Conservation (phyloP, 2,329 filamentous ascomycete species). For the Purpureocillium lavendulum region DNA sequence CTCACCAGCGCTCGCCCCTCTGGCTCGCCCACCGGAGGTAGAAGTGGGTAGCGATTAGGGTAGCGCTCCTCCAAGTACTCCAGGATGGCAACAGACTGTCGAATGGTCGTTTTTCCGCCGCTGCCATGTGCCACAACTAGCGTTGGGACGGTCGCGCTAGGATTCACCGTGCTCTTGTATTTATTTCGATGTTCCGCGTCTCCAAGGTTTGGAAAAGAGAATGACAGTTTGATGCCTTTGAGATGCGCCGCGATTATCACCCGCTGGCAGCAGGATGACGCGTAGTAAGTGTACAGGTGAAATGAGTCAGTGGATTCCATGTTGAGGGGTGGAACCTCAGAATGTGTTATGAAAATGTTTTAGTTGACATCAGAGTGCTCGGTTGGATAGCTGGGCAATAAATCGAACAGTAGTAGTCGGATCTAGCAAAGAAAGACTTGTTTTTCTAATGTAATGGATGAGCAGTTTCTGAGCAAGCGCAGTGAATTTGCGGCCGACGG, state of each 20-base stretch:
- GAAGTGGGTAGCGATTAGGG: not conserved
- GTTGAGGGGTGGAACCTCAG: not conserved
- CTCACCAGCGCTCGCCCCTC: not conserved
- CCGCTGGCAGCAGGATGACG: not conserved
- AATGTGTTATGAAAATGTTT: too few relatives aligned
- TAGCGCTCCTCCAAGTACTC: not conserved
- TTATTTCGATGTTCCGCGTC: not conserved
- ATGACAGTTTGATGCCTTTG: not conserved
- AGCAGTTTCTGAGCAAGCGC: too few relatives aligned
- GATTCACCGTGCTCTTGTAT: not conserved
- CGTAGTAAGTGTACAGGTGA: not conserved
- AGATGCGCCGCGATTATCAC: not conserved
- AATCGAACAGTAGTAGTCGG: too few relatives aligned
- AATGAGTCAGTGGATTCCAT: not conserved
- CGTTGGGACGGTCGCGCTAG: not conserved
- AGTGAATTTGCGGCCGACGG: too few relatives aligned
- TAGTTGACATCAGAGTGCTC: too few relatives aligned
- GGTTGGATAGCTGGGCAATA: too few relatives aligned
- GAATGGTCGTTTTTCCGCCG: not conserved
- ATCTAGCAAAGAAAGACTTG: too few relatives aligned
- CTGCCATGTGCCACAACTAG: not conserved
- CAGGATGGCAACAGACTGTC: not conserved
- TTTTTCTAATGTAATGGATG: too few relatives aligned
- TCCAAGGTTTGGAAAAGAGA: not conserved
- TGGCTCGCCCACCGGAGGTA: not conserved